Percentiles rank a stretch among this genome's conserved stretches.
phyloP scores from a whole-genome alignment of 2,329 filamentous ascomycete genomes.

The Cadophora malorum region DNA sequence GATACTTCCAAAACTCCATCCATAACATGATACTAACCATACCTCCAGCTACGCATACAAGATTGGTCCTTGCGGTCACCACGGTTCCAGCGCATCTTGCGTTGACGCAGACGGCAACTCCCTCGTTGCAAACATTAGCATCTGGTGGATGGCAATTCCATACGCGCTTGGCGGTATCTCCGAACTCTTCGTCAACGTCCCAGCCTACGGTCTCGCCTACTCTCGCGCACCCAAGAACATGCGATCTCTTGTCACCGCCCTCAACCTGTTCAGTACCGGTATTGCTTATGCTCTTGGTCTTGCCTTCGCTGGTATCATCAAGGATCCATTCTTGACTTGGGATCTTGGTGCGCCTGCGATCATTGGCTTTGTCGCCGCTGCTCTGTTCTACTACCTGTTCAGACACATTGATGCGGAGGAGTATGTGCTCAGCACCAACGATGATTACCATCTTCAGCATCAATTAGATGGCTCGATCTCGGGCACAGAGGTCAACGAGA shows the following conservation, averaged over 20 bases:
- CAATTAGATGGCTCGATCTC: conserved; percentile 4
- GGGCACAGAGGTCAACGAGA: conserved; percentile 10
- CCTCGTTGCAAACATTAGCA: conserved; percentile 49
- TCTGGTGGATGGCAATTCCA: conserved; percentile 63
- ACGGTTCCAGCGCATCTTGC: conserved; percentile 39
- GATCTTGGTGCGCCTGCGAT: conserved; percentile 57
- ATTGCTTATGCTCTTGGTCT: conserved; percentile 55
- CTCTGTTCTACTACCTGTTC: conserved; percentile 55
- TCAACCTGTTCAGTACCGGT: conserved; percentile 56
- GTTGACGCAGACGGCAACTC: conserved; percentile 36
- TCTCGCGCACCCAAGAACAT: conserved; percentile 58
- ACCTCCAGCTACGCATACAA: conserved; percentile 62
- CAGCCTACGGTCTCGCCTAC: conserved; percentile 59
- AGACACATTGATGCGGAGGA: conserved; percentile 55
- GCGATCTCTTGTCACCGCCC: conserved; percentile 56
- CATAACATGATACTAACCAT: background rate
- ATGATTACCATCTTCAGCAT: conserved; percentile 20
- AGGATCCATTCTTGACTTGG: conserved; percentile 57
- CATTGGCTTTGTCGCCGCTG: conserved; percentile 51
- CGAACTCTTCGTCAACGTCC: conserved; percentile 59
- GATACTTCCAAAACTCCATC: background rate
- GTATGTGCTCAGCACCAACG: conserved; percentile 50
- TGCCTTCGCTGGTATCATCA: conserved; percentile 53
- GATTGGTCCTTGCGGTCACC: conserved; percentile 61
- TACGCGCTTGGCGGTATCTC: conserved; percentile 59